Base-by-base conservation (phyloP, 352 stramenopile genomes). In the Globisporangium viniferum region DNA sequence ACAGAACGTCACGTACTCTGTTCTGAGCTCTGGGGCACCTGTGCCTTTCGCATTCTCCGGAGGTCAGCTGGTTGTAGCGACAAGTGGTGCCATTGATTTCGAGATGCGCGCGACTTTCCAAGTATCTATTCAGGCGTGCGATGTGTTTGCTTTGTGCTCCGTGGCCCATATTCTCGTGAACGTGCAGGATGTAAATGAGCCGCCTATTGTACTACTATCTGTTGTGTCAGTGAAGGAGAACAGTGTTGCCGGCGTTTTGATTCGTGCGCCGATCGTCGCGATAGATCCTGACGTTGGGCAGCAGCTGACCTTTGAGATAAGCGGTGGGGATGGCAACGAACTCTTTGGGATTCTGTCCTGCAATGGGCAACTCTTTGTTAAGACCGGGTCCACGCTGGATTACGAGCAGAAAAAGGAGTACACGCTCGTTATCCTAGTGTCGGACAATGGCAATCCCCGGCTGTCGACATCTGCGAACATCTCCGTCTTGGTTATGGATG, bases 291-390 rank as follows among this genome's bases (percentile, higher is more conserved):
- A 82, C 53, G 56, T 44, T 36, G 73, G 70, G 1, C 75, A 82
- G 46, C 62, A 68, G 51, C 35, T 68, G 39, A 62, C 51, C 15
- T 68, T 68, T 9, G 39, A 60, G 9, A 85, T 90, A 15, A 59
- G 44, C 0, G 56, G 72, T 5, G 76, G 64, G 0, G 72, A 77
- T 29, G 64, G 65, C 2, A 49, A 75, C 24, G 72, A 68, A 8
- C 63, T 80, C 7, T 90, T 90, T 54, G 76, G 69, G 3, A 85
- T 88, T 36, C 48, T 82, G 22, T 48, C 73, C 15, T 86, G 81
- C 48, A 86, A 74, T 59, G 81, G 81, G 0, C 81, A 90, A 65
- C 27, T 90, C 7, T 87, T 76, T 20, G 71, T 90, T 0, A 73
- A 73, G 22, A 69, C 71, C 8, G 71, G 68, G 10, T 58, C 59